phyloP scores from a whole-genome alignment of 2,329 filamentous ascomycete species.

The Stemphylium lycopersici region DNA sequence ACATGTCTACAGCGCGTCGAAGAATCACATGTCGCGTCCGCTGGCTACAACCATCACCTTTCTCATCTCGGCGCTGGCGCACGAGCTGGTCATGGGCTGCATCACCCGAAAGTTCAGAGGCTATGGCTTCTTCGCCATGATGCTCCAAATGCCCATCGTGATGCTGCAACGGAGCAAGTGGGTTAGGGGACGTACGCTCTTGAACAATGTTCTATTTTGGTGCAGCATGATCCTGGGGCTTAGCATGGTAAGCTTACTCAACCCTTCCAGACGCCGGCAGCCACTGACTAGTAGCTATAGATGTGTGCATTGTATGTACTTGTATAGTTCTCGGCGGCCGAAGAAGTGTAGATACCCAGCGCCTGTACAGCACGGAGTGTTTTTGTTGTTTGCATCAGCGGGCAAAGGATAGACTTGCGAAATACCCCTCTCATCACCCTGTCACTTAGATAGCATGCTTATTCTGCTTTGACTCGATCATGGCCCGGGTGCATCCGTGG shows the following conservation, averaged over 20 bases:
- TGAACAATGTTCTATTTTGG: conserved; percentile 84
- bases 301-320: conserved; percentile 51
- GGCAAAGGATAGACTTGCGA: conserved; percentile 12
- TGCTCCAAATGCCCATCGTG: conserved; percentile 96
- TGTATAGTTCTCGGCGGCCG: conserved; percentile 23
- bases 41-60: conserved; percentile 90
- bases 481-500: neutral
- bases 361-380: neutral
- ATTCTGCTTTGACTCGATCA: neutral
- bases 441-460: neutral
- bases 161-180: conserved; percentile 81
- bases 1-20: conserved; percentile 88
- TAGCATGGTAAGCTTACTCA: conserved; percentile 68
- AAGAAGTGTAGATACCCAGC: neutral
- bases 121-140: conserved; percentile 93
- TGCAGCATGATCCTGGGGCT: conserved; percentile 87
- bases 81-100: conserved; percentile 96
- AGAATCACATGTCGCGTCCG: conserved; percentile 74
- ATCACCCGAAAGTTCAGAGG: conserved; percentile 96
- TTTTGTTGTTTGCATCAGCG: neutral
- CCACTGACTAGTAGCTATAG: conserved; percentile 25
- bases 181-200: conserved; percentile 73
- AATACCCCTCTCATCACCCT: conserved; percentile 23
- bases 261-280: conserved; percentile 17
- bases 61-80: conserved; percentile 83